phyloP scores from a whole-genome alignment of 176 grass and related monocot species.

The Aegilops sharonensis region DNA sequence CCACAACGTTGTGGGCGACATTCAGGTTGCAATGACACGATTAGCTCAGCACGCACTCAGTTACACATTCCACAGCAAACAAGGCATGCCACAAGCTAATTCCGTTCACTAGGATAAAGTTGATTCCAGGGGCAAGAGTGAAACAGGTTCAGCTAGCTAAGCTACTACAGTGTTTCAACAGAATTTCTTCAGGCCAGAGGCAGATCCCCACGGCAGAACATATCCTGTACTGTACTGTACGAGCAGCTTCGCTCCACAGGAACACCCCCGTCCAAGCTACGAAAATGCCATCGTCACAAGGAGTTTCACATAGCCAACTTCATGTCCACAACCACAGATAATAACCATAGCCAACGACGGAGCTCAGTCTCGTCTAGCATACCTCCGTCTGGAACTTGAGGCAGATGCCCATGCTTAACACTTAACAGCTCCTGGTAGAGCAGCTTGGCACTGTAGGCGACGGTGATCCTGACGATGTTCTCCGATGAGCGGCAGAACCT shows the following conservation, averaged over 20 bases:
- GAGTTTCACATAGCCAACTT: too few relatives aligned
- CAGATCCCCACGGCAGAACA: not conserved
- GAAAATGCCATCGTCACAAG: too few relatives aligned
- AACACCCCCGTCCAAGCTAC: too few relatives aligned
- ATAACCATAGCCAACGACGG: not conserved
- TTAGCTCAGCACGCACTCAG: not conserved
- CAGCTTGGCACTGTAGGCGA: constrained; percentile 81
- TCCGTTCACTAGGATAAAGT: not conserved
- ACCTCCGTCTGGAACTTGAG: constrained; percentile 82
- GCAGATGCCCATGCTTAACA: constrained; percentile 87
- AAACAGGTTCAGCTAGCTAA: not conserved
- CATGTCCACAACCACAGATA: too few relatives aligned
- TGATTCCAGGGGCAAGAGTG: not conserved
- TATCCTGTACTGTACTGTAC: not conserved
- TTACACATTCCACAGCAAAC: not conserved
- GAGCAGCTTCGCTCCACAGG: too few relatives aligned
- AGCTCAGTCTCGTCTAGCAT: constrained; percentile 53
- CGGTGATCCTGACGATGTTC: constrained; percentile 69
- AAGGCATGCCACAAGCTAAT: not conserved
- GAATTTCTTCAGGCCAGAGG: not conserved
- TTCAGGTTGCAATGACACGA: not conserved
- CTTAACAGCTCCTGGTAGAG: constrained; percentile 92
- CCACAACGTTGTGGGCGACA: too few relatives aligned
- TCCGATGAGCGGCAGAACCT: constrained; percentile 65
- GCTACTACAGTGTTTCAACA: not conserved